phyloP scores from a whole-genome alignment of 2,329 filamentous ascomycete species.

The Trichoderma atroviride region DNA sequence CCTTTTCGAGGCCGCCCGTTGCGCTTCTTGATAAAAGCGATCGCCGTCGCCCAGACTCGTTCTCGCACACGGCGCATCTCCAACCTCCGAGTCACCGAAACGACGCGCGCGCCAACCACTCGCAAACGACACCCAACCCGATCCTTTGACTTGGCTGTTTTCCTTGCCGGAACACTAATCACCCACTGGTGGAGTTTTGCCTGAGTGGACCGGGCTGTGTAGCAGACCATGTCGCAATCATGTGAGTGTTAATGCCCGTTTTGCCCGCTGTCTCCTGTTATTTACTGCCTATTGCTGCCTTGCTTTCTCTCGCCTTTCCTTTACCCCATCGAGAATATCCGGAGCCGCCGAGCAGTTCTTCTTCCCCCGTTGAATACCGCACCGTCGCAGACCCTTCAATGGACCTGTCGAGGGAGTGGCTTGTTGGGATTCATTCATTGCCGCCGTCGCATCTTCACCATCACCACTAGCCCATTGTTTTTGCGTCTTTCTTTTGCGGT shows the following conservation, averaged over 20 bases:
- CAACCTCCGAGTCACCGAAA: conserved; percentile 15
- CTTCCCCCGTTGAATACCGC: background rate
- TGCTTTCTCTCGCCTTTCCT: background rate
- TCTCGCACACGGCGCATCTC: background rate
- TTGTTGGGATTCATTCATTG: conserved; percentile 13
- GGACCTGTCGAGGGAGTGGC: conserved; percentile 5
- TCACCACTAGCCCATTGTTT: conserved; percentile 7
- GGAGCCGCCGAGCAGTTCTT: conserved; percentile 5
- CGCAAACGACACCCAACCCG: background rate
- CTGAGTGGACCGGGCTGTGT: conserved; percentile 18
- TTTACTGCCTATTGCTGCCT: conserved; percentile 1
- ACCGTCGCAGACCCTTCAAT: conserved; percentile 6
- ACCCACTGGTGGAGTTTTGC: conserved; percentile 11
- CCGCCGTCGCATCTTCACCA: background rate
- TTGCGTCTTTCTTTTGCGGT: background rate
- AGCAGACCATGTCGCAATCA: conserved; percentile 9
- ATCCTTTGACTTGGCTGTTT: background rate
- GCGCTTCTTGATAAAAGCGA: conserved; percentile 1
- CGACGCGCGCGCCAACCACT: conserved; percentile 8
- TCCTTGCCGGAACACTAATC: conserved; percentile 15
- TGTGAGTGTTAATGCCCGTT: conserved; percentile 17
- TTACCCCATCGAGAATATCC: conserved; percentile 1
- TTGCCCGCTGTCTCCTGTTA: conserved; percentile 11
- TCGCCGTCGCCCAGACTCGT: background rate
- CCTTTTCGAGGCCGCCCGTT: conserved; percentile 13